A percentile compares a stretch with the other conserved stretches of the same genome.
Evolutionary conservation across 2,329 filamentous ascomycete species (phyloP).

Genomic region (Periconia digitata): DNA sequence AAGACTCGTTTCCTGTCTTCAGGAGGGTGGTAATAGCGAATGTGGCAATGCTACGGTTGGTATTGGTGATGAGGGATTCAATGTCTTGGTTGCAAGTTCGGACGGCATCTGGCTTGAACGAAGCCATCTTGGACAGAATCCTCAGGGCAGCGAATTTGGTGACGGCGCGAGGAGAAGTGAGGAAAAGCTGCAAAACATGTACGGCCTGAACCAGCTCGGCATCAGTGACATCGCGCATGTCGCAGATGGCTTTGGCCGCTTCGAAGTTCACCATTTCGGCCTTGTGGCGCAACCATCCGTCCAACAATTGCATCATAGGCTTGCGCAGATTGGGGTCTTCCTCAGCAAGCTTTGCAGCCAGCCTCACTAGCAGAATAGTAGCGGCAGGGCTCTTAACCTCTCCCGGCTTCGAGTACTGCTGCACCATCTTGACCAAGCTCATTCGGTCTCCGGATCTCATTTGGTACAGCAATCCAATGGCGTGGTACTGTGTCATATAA

Average conservation of each 20-base stretch:
- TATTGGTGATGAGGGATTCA: constrained; percentile 93
- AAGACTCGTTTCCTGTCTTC: constrained; percentile 97
- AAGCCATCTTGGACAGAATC: constrained; percentile 93
- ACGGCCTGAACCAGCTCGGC: constrained; percentile 89
- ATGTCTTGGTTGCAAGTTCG: constrained; percentile 96
- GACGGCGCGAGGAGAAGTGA: constrained; percentile 91
- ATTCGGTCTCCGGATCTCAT: constrained; percentile 98
- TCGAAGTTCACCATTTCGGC: constrained; percentile 94
- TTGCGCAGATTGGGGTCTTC: constrained; percentile 86
- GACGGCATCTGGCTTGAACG: constrained; percentile 92
- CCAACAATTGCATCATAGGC: constrained; percentile 95
- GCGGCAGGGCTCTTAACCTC: constrained; percentile 94
- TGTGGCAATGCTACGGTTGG: constrained; percentile 94
- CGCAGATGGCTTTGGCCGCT: constrained; percentile 95
- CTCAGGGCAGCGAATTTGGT: constrained; percentile 97
- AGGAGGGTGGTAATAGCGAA: constrained; percentile 97
- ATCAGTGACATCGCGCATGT: constrained; percentile 90
- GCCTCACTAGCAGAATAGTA: constrained; percentile 85
- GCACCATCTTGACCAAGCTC: constrained; percentile 99
- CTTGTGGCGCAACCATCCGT: constrained; percentile 97
- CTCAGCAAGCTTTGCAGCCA: constrained; percentile 91
- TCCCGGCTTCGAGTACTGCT: constrained; percentile 90
- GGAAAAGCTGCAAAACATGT: constrained; percentile 92
- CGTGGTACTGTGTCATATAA: constrained; percentile 98
- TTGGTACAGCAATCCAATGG: constrained; percentile 94